Evolutionary conservation across 1,284 basidiomycete genomes (phyloP), one percentile per base, ranked within the genome.

Genomic region (Cryptococcus wingfieldii): DNA sequence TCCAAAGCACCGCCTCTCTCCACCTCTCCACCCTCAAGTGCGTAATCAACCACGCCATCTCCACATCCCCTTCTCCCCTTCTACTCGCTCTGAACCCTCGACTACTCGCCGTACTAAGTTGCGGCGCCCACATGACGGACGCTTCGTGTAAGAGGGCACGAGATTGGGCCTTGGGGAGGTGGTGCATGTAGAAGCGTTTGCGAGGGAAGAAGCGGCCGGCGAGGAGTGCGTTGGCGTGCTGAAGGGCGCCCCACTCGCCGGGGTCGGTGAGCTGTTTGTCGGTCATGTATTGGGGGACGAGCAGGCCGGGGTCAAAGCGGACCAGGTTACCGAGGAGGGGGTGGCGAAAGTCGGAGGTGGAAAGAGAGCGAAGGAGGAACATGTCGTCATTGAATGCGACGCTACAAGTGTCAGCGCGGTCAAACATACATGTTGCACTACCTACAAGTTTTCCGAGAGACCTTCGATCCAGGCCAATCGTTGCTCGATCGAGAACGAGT

Each of bases 341-440:
- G 53, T 73, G 65, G 49, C 68, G 64, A 51, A 70, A 72, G 58
- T 73, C 71, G 44, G 62, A 45, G 7, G 56, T 49, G 1, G 66
- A 50, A 34, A 70, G 51, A 13, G 59, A 45, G 23, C 53, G 51
- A 14, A 73, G 55, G 41, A 72, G 52, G 53, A 71, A 75, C 72
- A 75, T 75, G 62, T 75, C 72, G 53, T 75, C 72, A 56, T 75
- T 75, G 53, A 60, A 62, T 14, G 70, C 46, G 41, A 75, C 55
- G 42, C 67, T 71, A 53, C 2, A 14, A 47, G 44, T 13, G 19
- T 12, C 7, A 43, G 45, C 23, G 2, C 13, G 2, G 13, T n/a
- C 23, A 23, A 8, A 39, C n/a, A 25, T 10, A 50, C 14, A n/a
- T 13, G 6, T 28, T 27, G 9, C 12, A 65, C 69, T 65, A 2